Evolutionary conservation across 176 grass and related monocot species (phyloP).

Genomic region (Luzula sylvatica): DNA sequence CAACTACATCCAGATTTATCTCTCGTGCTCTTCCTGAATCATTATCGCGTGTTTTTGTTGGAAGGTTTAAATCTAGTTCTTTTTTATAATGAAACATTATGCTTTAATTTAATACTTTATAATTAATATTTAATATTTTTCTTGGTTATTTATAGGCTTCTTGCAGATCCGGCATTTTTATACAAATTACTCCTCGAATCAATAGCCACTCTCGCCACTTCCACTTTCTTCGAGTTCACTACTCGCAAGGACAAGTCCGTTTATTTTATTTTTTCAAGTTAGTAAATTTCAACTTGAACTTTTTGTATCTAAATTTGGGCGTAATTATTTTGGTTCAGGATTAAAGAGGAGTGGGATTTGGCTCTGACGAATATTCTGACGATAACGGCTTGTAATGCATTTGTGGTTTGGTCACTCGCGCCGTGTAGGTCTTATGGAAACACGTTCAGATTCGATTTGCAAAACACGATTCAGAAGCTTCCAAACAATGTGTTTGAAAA

Average conservation of each 20-base stretch:
- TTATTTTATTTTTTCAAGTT: slow-evolving; percentile 9
- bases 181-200: slow-evolving; percentile 85
- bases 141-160: slow-evolving; percentile 47
- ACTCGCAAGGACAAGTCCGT: slow-evolving; percentile 81
- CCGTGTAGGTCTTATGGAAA: slow-evolving; percentile 96
- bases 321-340: slow-evolving; percentile 39
- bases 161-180: slow-evolving; percentile 87
- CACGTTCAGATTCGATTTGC: slow-evolving; percentile 72
- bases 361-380: slow-evolving; percentile 75
- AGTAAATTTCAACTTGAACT: no score
- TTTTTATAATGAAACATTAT: no score
- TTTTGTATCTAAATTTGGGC: slow-evolving; percentile 19
- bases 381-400: slow-evolving; percentile 64
- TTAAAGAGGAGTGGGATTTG: slow-evolving; percentile 91
- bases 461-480: slow-evolving; percentile 97
- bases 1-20: slow-evolving; percentile 57
- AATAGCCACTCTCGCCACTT: slow-evolving; percentile 43
- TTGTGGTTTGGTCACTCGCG: slow-evolving; percentile 81
- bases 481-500: slow-evolving; percentile 97
- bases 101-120: not conserved
- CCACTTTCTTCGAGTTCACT: slow-evolving; percentile 74
- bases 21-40: slow-evolving; percentile 78
- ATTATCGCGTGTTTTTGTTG: slow-evolving; percentile 80
- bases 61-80: slow-evolving; percentile 56
- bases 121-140: not conserved